Conservation (phyloP, 2,329 filamentous ascomycete genomes). For the Phialophora verrucosa region DNA sequence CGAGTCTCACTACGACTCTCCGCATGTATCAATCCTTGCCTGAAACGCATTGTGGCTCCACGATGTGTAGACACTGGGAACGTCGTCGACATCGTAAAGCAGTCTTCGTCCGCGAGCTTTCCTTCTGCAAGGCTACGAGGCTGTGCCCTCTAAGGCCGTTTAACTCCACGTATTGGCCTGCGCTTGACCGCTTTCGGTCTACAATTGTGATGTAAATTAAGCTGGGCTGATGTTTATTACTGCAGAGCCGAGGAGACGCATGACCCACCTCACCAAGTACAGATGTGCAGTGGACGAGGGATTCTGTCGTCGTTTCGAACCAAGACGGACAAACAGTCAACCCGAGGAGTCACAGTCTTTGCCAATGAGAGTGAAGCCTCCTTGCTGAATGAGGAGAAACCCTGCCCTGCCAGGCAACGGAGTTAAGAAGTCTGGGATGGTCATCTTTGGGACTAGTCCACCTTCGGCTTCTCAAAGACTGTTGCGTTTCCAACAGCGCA, state of each 20-base stretch:
- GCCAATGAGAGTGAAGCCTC: neutral
- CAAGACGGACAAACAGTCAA: neutral
- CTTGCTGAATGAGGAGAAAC: slow-evolving; percentile 5
- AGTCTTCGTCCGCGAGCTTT: neutral
- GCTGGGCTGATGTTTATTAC: neutral
- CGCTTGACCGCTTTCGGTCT: neutral
- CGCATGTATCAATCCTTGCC: neutral
- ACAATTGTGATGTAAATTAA: neutral
- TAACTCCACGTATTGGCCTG: neutral
- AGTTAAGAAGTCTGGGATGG: slow-evolving; percentile 7
- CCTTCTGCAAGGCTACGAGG: neutral
- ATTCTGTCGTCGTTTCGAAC: neutral
- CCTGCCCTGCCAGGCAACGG: neutral
- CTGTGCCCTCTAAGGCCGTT: neutral
- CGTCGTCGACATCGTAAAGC: neutral
- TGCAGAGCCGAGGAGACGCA: neutral
- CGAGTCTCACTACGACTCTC: neutral
- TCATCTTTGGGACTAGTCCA: neutral
- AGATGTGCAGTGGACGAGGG: neutral
- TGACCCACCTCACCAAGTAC: neutral
- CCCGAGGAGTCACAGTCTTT: neutral
- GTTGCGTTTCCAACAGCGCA: neutral
- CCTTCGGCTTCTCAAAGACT: neutral
- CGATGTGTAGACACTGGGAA: neutral
- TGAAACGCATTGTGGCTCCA: neutral